Base-by-base conservation (phyloP, 352 stramenopile species). In the Phytophthora kernoviae region DNA sequence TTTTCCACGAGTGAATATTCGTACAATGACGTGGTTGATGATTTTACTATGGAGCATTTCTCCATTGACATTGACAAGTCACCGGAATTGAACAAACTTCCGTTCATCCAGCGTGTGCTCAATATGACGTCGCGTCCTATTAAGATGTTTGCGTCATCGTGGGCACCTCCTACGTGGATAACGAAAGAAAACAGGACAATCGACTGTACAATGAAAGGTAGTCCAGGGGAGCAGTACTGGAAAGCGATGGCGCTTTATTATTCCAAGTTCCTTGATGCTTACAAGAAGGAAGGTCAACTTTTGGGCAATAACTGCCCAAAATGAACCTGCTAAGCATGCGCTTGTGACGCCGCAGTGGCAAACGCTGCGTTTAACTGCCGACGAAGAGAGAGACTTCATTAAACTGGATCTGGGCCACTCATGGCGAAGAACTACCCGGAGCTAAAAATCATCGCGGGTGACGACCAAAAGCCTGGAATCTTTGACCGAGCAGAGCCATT, bases 161-260 rank as follows among this genome's bases (percentile, higher is more conserved):
- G 84, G 84, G 81, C 73, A n/a, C 76, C 77, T 7, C 84, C 84
- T 4, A 50, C 60, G 22, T 93, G 81, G 80, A 92, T 93, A 81
- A 93, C 88, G 61, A 58, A 53, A n/a, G 61, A 71, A 37, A 77
- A 78, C 21, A 58, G 48, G 32, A 73, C 59, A 20, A 54, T 72
- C 27, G 72, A 77, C 37, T 71, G 60, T 15, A 15, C 58, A 14
- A 36, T 84, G 18, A 56, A 73, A 30, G 76, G 76, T 21, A 41
- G 84, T 12, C 51, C 66, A 0, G 58, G 72, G 18, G 53, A 42
- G 1, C 12, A 56, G 39, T 80, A 87, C 27, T 73, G 76, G 61
- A 21, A 71, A 30, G 73, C 80, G 7, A 81, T 81, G 48, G 84
- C 81, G 21, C 50, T 80, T 4, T 93, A 91, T 56, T 87, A 93